Base-by-base conservation (phyloP, 2,329 filamentous ascomycete species). In the Fusarium foetens region DNA sequence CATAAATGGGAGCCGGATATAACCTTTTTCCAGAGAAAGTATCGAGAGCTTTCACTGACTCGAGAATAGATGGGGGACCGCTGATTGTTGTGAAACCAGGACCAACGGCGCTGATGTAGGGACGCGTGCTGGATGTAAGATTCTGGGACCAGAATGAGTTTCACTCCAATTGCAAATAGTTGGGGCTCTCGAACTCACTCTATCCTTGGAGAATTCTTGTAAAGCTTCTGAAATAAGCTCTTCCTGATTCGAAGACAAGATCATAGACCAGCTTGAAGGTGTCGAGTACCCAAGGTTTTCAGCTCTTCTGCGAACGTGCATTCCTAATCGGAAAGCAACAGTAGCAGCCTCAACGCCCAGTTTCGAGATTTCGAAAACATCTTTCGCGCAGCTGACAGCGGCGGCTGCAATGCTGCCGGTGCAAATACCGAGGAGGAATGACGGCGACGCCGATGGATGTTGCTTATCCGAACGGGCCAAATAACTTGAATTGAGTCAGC, bases 151-250 rank as follows among this genome's bases (percentile, higher is more conserved):
- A 2, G 1, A 21, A 3, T 57, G 12, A 57, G 39, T 3, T 8
- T 23, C 0, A 8, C 14, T 31, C 36, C 1, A 6, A n/a, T 25
- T 0, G 2, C 1, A 45, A 13, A 1, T 0, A 25, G 25, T 0
- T 3, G 2, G 1, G 6, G 2, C 6, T 19, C 1, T 6, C 1
- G 0, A 31, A n/a, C 57, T 19, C 5, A 53, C 57, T 4, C 29
- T 59, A 0, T 6, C 21, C 1, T 25, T 27, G 3, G 46, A 53
- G 6, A 59, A 38, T 5, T 16, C 6, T n/a, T 23, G 8, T 12
- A 59, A 3, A 1, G 8, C n/a, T 6, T 59, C 23, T 17, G 36
- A 35, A 12, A 54, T 13, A n/a, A 23, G 46, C 17, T 53, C 36
- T 3, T 59, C 48, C 13, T 59, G 45, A n/a, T 36, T 41, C 4